Conservation (phyloP, 2,329 filamentous ascomycete genomes). For the Sporothrix brunneoviolacea region DNA sequence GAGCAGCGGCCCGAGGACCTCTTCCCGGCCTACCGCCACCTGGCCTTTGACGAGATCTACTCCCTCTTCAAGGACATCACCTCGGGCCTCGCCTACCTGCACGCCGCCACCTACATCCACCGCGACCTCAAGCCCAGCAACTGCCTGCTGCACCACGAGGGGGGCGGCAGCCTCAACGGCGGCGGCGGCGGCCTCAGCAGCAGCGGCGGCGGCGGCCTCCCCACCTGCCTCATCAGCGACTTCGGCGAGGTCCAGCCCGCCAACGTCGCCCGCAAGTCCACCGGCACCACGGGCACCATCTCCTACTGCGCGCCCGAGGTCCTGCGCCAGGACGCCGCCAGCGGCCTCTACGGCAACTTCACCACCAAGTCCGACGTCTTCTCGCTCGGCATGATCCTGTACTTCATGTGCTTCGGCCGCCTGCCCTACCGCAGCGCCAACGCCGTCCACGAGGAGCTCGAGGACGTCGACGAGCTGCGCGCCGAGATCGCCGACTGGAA, state of each 20-base stretch:
- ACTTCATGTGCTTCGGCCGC: slow-evolving; percentile 92
- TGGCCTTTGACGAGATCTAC: slow-evolving; percentile 86
- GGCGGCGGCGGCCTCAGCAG: too few species aligned
- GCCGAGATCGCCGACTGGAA: slow-evolving; percentile 82
- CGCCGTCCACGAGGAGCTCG: slow-evolving; percentile 79
- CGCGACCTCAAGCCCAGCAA: slow-evolving; percentile 95
- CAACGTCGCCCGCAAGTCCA: slow-evolving; percentile 75
- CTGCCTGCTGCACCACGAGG: slow-evolving; percentile 76
- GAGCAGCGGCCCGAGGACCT: slow-evolving; percentile 56
- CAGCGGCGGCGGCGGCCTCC: too few species aligned
- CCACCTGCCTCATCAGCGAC: slow-evolving; percentile 86
- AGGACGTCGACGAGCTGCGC: slow-evolving; percentile 79
- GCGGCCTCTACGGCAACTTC: slow-evolving; percentile 80
- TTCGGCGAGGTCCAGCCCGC: slow-evolving; percentile 94
- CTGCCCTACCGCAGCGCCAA: slow-evolving; percentile 84
- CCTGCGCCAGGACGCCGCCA: slow-evolving; percentile 56
- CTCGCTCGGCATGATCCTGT: slow-evolving; percentile 94
- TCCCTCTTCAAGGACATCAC: slow-evolving; percentile 95
- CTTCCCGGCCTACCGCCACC: slow-evolving; percentile 24
- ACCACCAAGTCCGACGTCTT: slow-evolving; percentile 98
- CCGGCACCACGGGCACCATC: slow-evolving; percentile 89
- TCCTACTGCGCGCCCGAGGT: slow-evolving; percentile 98
- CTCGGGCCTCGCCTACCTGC: slow-evolving; percentile 81
- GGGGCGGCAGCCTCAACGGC: too few species aligned
- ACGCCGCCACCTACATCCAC: slow-evolving; percentile 89